Evolutionary conservation across 306 rosid genomes (phyloP), one percentile per base, ranked within the genome.

Genomic region (Corylus americana): DNA sequence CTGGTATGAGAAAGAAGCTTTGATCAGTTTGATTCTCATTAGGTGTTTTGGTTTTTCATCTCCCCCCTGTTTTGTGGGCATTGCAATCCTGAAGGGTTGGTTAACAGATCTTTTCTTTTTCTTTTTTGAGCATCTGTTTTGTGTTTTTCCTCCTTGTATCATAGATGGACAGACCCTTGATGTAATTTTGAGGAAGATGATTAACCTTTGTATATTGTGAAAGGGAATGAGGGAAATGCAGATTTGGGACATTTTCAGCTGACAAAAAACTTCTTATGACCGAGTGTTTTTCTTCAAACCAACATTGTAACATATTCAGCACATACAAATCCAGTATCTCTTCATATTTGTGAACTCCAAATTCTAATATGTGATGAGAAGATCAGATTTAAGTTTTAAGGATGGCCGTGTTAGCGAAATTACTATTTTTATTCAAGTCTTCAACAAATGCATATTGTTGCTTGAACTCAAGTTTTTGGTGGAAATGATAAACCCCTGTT

Each of bases 1-100:
- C 84, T 44, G 42, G 71, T 78, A 68, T 22, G 17, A 83, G 86
- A 69, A 88, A 81, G 78, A 84, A 87, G 86, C 80, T 67, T 29
- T 53, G 71, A 73, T 58, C 25, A 22, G 25, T 22, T 22, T 53
- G 12, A 27, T 78, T 68, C 16, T 49, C 42, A 8, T 14, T 0
- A 64, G 70, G 20, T 8, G 11, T 35, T 63, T 58, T 74, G 72
- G 39, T 37, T 42, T 72, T 54, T 27, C 13, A 57, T 45, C 62
- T 63, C 4, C 13, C 67, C 29, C 67, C 20, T 48, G 11, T 44
- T 80, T 66, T 80, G 37, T 79, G 61, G 4, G 25, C 11, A 1
- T 13, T 55, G 37, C 45, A 48, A 20, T 20, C 57, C 69, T 2
- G 4, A 29, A 49, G 53, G 22, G 22, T 71, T 22, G n/a, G 3